Percentiles rank a stretch among this genome's conserved stretches.
Evolutionary conservation across 495 filamentous ascomycete genomes (phyloP).

Genomic region (Endocarpon pusillum): DNA sequence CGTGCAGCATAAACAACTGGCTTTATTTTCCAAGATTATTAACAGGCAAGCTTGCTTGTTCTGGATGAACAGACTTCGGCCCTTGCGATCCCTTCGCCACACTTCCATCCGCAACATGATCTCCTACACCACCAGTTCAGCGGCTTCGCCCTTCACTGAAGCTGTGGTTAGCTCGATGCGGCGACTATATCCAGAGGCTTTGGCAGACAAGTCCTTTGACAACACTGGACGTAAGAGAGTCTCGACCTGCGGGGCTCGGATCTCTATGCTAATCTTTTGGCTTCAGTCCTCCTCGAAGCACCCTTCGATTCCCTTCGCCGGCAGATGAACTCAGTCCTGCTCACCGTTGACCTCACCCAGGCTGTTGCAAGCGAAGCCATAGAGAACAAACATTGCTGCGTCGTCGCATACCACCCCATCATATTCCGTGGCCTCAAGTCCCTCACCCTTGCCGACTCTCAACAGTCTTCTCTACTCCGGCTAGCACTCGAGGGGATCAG

Average conservation of each 20-base stretch:
- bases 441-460: conserved; percentile 65
- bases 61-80: too few relatives aligned
- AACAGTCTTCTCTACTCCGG: conserved; percentile 68
- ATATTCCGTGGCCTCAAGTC: conserved; percentile 87
- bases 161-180: conserved; percentile 68
- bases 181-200: conserved; percentile 68
- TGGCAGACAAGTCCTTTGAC: conserved; percentile 84
- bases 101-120: too few relatives aligned
- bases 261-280: not conserved
- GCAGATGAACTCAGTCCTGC: conserved; percentile 58
- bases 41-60: too few relatives aligned
- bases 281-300: conserved; percentile 57
- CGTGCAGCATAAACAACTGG: too few relatives aligned
- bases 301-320: conserved; percentile 39
- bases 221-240: conserved; percentile 61
- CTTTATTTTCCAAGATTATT: too few relatives aligned
- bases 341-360: conserved; percentile 82
- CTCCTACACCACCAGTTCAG: too few relatives aligned
- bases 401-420: conserved; percentile 89
- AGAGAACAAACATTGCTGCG: conserved; percentile 48
- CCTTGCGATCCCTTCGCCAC: too few relatives aligned
- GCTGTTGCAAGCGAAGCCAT: conserved; percentile 89
- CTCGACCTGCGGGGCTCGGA: not conserved
- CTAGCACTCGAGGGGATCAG: conserved; percentile 80
- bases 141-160: conserved; percentile 51